Evolutionary conservation across 768 basidiomycete genomes (phyloP).

Genomic region (Boletus sp.): DNA sequence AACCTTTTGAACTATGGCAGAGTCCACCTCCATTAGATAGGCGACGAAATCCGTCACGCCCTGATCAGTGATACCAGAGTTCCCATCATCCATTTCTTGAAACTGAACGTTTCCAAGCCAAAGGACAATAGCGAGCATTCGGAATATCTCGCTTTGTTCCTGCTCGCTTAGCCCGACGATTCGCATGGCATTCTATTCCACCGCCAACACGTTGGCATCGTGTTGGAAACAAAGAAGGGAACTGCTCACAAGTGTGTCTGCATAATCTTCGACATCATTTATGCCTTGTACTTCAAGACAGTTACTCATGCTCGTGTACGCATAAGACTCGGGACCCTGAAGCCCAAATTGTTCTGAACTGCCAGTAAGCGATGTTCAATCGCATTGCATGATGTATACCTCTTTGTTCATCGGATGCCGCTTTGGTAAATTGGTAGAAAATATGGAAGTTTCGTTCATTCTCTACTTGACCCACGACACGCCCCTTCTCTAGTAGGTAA

Average conservation of each 20-base stretch:
- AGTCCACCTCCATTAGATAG: constrained; percentile 89
- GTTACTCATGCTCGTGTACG: constrained; percentile 89
- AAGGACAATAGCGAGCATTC: constrained; percentile 86
- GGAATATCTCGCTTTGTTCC: constrained; percentile 92
- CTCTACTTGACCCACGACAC: constrained; percentile 94
- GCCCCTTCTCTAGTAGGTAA: constrained; percentile 94
- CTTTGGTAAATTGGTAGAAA: constrained; percentile 99
- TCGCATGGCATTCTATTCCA: constrained; percentile 81
- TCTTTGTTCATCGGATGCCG: constrained; percentile 83
- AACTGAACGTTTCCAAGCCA: constrained; percentile 98
- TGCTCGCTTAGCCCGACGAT: constrained; percentile 81
- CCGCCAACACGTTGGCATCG: background rate
- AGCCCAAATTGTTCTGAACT: constrained; percentile 85
- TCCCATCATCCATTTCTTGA: constrained; percentile 84
- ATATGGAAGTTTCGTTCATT: constrained; percentile 98
- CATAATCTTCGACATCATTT: constrained; percentile 84
- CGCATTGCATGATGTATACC: constrained; percentile 46
- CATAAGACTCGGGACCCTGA: constrained; percentile 94
- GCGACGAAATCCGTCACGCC: constrained; percentile 94
- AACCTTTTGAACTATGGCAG: constrained; percentile 78
- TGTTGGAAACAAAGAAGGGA: background rate
- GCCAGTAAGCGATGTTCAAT: constrained; percentile 11
- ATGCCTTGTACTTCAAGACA: constrained; percentile 91
- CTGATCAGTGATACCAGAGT: constrained; percentile 75
- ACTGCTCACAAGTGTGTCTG: constrained; percentile 76